Percentiles rank a stretch among this genome's conserved stretches.
These are phyloP conservation scores for Petunia hybrid DNA, from an alignment of 305 asterid species.

Conservation along the genomic window DNA sequence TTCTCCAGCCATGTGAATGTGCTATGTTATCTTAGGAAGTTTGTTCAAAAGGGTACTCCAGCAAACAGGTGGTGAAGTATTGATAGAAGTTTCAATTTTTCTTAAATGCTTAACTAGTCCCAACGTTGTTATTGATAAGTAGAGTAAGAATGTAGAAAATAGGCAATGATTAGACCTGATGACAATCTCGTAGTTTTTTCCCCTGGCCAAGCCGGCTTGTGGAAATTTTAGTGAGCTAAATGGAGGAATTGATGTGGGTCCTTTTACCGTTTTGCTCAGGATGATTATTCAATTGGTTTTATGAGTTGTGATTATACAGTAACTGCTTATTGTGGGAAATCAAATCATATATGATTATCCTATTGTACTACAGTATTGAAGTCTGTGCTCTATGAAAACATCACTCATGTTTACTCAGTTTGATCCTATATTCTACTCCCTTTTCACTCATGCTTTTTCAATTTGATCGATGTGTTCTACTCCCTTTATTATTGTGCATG, in stretches of 20 bases:
- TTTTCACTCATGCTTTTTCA: background rate
- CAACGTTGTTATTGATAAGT: background rate
- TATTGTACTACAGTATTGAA: background rate
- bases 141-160: background rate
- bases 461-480: background rate
- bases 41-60: background rate
- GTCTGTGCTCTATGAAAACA: too few relatives aligned
- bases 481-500: background rate
- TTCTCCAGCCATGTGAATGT: background rate
- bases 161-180: background rate
- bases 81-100: background rate
- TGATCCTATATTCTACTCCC: too few relatives aligned
- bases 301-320: background rate
- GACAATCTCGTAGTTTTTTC: background rate
- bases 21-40: conserved; percentile 9
- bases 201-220: background rate
- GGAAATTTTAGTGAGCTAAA: background rate
- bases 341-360: background rate
- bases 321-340: background rate
- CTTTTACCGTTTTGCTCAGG: background rate
- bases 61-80: background rate
- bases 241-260: background rate
- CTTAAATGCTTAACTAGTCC: background rate
- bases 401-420: too few relatives aligned
- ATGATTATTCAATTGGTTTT: background rate